Evolutionary conservation across 495 filamentous ascomycete species (phyloP), one percentile per base, ranked within the genome.

Genomic region (Penicillium manginii): DNA sequence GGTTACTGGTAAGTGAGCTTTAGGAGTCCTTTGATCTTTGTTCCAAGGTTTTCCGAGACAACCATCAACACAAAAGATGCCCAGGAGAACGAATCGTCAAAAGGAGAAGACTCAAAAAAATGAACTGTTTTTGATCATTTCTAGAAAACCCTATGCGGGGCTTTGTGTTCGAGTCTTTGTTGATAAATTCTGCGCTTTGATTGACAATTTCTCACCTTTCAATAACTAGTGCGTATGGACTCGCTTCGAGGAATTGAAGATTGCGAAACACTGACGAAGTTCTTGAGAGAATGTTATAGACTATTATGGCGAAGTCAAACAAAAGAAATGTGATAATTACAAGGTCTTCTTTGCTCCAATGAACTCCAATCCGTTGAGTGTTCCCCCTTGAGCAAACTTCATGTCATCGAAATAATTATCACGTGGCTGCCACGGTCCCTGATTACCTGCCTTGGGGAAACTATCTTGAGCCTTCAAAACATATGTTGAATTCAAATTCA

Each of bases 351-450:
- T 53, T 5, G 23, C 50, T 1, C 50, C 50, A 19, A 43, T 6
- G 17, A 53, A 53, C 32, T 40, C 50, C 35, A 53, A 17, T 22
- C 50, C 50, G 1, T 26, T 35, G 55, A 61, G 60, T 19, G 50
- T 55, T 5, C 57, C 55, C n/a, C 54, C 59, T n/a, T 52, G 48
- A 43, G 64, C 65, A 31, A 63, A 43, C 47, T 68, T 68, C 18
- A 68, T 50, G 56, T 68, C 65, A 18, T 54, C 55, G 4, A 65
- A 42, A 12, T 56, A 56, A 19, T 49, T 56, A 19, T 37, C 18
- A 12, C 54, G 42, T 26, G 54, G 46, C 45, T 40, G 12, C 54
- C 54, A 57, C 12, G 47, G 54, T 7, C 46, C 46, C 22, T 46
- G 33, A 40, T 26, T 17, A 29, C 17, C 45, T 14, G 54, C 42